Conservation (phyloP, 2,329 filamentous ascomycete genomes). For the Zasmidium cellare region DNA sequence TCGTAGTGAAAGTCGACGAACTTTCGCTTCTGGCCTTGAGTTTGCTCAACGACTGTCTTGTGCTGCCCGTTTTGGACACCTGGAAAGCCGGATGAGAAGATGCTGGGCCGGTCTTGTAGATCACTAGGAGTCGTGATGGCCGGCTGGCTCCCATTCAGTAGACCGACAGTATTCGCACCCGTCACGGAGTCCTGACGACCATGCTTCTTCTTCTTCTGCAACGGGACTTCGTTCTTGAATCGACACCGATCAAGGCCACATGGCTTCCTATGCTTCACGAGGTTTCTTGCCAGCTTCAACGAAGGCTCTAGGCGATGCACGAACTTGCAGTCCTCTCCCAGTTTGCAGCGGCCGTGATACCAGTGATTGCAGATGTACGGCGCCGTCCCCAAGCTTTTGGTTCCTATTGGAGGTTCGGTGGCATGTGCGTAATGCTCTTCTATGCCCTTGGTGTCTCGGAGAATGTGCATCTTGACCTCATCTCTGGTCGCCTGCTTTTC, state of each 20-base stretch:
- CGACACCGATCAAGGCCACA: not conserved
- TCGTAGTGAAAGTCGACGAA: not conserved
- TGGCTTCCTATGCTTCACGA: not conserved
- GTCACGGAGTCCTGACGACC: not conserved
- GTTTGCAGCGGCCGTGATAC: conserved; percentile 4
- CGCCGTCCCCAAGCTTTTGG: not conserved
- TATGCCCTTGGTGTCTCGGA: no score
- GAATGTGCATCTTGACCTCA: no score
- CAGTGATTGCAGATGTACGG: conserved; percentile 1
- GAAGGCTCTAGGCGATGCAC: not conserved
- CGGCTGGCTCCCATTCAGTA: not conserved
- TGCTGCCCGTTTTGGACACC: not conserved
- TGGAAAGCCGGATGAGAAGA: not conserved
- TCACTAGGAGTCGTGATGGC: not conserved
- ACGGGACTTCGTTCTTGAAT: not conserved
- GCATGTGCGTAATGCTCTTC: not conserved
- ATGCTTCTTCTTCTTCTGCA: not conserved
- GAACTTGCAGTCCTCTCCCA: not conserved
- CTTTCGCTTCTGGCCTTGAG: not conserved
- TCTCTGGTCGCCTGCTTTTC: no score
- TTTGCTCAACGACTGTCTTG: not conserved
- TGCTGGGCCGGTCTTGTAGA: no score
- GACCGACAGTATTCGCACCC: not conserved
- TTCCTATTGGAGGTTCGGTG: not conserved
- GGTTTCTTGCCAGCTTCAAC: not conserved